A percentile compares a stretch with the other conserved stretches of the same genome.
phyloP scores from a whole-genome alignment of 768 basidiomycete genomes.

The Roridomyces roridus region DNA sequence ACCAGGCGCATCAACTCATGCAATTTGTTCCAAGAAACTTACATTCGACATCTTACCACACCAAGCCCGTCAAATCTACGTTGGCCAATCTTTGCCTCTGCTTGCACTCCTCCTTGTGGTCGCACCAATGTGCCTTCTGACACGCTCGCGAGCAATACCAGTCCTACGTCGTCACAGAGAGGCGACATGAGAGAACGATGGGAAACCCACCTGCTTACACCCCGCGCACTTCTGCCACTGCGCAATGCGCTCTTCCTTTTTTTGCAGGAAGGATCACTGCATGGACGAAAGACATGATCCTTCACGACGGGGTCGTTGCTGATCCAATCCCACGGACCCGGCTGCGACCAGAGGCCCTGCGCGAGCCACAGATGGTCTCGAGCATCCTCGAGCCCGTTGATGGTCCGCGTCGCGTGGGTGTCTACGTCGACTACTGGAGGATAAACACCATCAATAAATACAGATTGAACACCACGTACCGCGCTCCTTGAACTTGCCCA shows the following conservation, averaged over 20 bases:
- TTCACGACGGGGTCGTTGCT: conserved; percentile 40
- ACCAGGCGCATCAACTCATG: too few species aligned
- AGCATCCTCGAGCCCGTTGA: conserved; percentile 49
- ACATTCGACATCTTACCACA: too few species aligned
- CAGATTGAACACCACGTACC: conserved; percentile 31
- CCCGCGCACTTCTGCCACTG: conserved; percentile 30
- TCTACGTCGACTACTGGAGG: conserved; percentile 35
- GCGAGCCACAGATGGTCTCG: conserved; percentile 53
- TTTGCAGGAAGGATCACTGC: conserved; percentile 37
- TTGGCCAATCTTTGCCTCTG: too few species aligned
- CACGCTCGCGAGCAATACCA: conserved; percentile 13
- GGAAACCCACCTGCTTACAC: conserved; percentile 6
- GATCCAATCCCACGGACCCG: conserved; percentile 50
- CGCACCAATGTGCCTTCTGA: conserved; percentile 5
- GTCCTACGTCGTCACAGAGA: not conserved
- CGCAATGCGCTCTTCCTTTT: conserved; percentile 37
- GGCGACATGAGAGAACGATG: not conserved
- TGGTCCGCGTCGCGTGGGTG: conserved; percentile 27
- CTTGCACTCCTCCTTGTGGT: conserved; percentile 2
- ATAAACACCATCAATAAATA: not conserved
- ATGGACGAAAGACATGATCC: conserved; percentile 37
- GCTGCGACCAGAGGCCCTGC: conserved; percentile 51
- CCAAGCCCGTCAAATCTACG: too few species aligned
- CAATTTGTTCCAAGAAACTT: too few species aligned
- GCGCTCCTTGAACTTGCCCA: conserved; percentile 42